These are phyloP conservation scores for Daldinia caldariorum DNA, from an alignment of 495 filamentous ascomycete genomes.

Conservation along the genomic window DNA sequence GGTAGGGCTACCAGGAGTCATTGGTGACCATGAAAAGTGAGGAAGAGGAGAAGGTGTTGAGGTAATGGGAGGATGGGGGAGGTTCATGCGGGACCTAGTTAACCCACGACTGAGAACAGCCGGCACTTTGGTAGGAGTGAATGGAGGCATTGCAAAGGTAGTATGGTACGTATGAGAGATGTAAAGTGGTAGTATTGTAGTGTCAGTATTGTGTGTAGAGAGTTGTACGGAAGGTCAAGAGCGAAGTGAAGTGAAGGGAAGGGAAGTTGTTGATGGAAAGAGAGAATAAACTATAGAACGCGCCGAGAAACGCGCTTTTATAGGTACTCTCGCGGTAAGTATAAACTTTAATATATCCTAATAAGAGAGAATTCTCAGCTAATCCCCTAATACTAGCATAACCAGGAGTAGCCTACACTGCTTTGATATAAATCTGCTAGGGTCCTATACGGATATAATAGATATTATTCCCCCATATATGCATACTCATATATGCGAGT, in stretches of 20 bases:
- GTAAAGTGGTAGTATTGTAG: not conserved
- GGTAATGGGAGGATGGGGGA: constrained; percentile 22
- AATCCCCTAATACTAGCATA: constrained; percentile 2
- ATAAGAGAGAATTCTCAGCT: constrained; percentile 4
- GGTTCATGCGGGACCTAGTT: constrained; percentile 37
- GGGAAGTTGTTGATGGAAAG: constrained; percentile 14
- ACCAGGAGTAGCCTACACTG: constrained; percentile 2
- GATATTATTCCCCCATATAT: not conserved
- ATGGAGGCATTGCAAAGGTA: constrained; percentile 18
- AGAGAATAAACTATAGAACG: not conserved
- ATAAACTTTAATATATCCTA: constrained; percentile 4
- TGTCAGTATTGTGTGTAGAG: not conserved
- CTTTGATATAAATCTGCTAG: not conserved
- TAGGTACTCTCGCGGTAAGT: constrained; percentile 1
- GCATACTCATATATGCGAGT: constrained; percentile 21
- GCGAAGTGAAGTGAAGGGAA: constrained; percentile 20
- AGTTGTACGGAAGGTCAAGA: constrained; percentile 1
- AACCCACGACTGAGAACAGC: constrained; percentile 44
- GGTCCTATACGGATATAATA: constrained; percentile 3
- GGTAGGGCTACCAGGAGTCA: not conserved
- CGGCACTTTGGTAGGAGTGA: constrained; percentile 34
- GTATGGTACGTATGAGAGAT: constrained; percentile 12
- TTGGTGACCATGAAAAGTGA: not conserved
- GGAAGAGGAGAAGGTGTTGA: constrained; percentile 18
- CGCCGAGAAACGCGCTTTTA: constrained; percentile 1